Percentiles rank a stretch among this genome's conserved stretches.
phyloP scores from a whole-genome alignment of 129 eudicot species.

The Kitagawia praeruptora region DNA sequence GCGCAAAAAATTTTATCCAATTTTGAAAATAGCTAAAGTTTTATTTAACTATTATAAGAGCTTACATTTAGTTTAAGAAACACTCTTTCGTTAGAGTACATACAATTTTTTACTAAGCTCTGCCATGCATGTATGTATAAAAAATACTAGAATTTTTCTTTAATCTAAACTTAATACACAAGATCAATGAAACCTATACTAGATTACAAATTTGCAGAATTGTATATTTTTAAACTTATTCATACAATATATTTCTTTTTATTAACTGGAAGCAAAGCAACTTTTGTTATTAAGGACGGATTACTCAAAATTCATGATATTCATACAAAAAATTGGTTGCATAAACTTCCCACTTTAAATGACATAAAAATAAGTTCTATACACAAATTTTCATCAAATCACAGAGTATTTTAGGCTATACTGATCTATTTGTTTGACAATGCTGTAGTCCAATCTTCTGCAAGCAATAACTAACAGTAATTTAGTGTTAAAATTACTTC shows the following conservation, averaged over 20 bases:
- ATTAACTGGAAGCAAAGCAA: not conserved
- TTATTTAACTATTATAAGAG: too few relatives aligned
- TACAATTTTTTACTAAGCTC: too few relatives aligned
- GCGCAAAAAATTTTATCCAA: not conserved
- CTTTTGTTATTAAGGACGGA: too few relatives aligned
- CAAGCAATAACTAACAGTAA: not conserved
- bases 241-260: not conserved
- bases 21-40: too few relatives aligned
- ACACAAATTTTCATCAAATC: not conserved
- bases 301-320: not conserved
- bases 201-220: not conserved
- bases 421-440: not conserved
- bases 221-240: not conserved
- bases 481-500: not conserved
- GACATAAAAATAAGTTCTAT: not conserved
- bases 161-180: not conserved
- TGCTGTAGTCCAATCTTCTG: not conserved
- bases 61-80: too few relatives aligned
- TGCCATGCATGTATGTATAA: too few relatives aligned
- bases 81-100: too few relatives aligned
- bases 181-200: not conserved
- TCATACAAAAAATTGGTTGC: not conserved
- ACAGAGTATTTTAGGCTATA: not conserved
- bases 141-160: too few relatives aligned
- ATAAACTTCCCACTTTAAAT: not conserved